A percentile compares a stretch with the other conserved stretches of the same genome.
These are phyloP conservation scores for Mimosa bimucronata DNA, from an alignment of 306 rosid genomes.

Conservation along the genomic window DNA sequence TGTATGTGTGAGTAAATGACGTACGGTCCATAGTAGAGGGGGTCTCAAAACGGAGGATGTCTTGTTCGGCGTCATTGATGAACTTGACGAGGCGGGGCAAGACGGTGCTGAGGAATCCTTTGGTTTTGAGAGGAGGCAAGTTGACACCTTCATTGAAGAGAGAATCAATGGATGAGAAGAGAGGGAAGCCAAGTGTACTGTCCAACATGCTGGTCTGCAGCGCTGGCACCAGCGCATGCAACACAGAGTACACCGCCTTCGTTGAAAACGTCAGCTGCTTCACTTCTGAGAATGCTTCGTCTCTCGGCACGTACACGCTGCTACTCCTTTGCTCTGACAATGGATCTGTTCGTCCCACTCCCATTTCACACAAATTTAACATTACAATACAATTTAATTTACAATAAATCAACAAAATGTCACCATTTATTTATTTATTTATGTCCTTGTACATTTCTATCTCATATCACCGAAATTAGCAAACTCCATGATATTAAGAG, in stretches of 20 bases:
- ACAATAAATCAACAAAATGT: no score
- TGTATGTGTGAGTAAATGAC: conserved; percentile 5
- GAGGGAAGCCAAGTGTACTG: conserved; percentile 44
- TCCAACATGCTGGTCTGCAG: conserved; percentile 36
- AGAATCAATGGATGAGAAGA: conserved; percentile 60
- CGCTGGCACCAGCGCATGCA: conserved; percentile 56
- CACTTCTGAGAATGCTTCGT: conserved; percentile 63
- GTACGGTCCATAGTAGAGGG: conserved; percentile 62
- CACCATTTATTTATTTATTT: no score
- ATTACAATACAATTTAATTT: no score
- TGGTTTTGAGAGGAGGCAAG: conserved; percentile 43
- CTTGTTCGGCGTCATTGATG: conserved; percentile 30
- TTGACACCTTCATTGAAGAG: conserved; percentile 58
- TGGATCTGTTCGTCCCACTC: conserved; percentile 40
- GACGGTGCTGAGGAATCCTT: conserved; percentile 26
- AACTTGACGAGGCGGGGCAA: conserved; percentile 55
- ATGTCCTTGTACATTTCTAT: no score
- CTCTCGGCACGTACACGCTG: conserved; percentile 65
- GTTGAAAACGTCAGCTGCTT: conserved; percentile 53
- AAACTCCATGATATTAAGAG: no score
- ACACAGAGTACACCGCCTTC: conserved; percentile 42
- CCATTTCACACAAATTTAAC: no score
- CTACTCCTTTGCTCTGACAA: conserved; percentile 52
- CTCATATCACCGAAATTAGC: no score
- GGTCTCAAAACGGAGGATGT: conserved; percentile 57